Base-by-base conservation (phyloP, 2,329 filamentous ascomycete species). In the Sarocladiaceae sp. region DNA sequence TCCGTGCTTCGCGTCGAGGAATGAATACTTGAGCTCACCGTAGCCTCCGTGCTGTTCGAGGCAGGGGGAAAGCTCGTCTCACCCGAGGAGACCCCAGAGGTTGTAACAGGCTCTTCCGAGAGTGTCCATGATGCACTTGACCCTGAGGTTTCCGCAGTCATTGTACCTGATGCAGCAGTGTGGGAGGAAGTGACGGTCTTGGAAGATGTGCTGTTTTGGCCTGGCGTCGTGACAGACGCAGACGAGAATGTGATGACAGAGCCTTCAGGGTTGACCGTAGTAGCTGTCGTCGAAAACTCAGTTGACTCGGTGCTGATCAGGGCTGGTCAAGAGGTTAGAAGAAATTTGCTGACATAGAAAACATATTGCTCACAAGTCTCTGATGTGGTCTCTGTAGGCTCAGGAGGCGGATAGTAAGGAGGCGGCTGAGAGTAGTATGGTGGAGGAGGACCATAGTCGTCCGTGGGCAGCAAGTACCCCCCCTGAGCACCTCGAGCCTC, bases 391-490 rank as follows among this genome's bases (percentile, higher is more conserved):
- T 41, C 37, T 6, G 37, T 41, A 16, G 37, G 20, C 37, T 41
- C 37, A 27, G 37, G 37, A 3, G 37, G 37, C 18, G 37, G 37
- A 13, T 41, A 41, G n/a, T 41, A 41, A 26, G 16, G 20, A 37
- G 50, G 32, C 3, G 44, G 40, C 18, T 13, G 31, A 3, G 54
- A 51, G 35, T 55, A 51, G 23, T 58, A 57, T 11, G 52, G 54
- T 16, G 54, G 55, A 18, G 55, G 55, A 9, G 45, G 43, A 3
- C 48, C 50, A 43, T 54, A 47, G 19, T 48, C 50, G 4, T n/a
- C n/a, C n/a, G 47, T 48, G 9, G 52, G 49, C 9, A 41, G 46
- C 2, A 44, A 43, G 29, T 45, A 33, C 13, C 23, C 39, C 6
- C 23, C 23, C 11, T 39, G 46, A 6, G 43, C 43, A 12, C 50